Evolutionary conservation across 306 rosid species (phyloP).

Genomic region (Potentilla sterilis): DNA sequence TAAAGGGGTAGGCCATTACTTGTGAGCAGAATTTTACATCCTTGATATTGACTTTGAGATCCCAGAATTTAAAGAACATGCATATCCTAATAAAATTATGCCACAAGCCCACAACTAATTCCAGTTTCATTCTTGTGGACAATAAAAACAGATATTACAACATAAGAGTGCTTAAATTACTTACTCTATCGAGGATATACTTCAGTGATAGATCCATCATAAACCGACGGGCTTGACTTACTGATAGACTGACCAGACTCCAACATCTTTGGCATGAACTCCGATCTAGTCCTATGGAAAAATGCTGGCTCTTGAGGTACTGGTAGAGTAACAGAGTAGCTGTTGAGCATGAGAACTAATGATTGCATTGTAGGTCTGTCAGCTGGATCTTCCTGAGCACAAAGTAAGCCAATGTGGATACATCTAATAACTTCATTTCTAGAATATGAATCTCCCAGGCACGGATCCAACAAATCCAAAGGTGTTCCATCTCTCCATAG

Average conservation of each 20-base stretch:
- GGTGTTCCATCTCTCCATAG: constrained; percentile 3
- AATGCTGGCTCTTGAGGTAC: constrained; percentile 36
- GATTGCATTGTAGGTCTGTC: constrained; percentile 52
- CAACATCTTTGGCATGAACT: not conserved
- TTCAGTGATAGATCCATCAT: constrained; percentile 11
- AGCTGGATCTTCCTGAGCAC: constrained; percentile 46
- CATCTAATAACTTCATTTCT: constrained; percentile 43
- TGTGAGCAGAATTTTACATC: not conserved
- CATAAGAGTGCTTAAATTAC: not conserved
- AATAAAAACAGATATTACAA: not conserved
- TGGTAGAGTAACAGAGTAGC: constrained; percentile 33
- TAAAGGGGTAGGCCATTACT: not conserved
- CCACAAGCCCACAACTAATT: not conserved
- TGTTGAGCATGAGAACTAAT: constrained; percentile 42
- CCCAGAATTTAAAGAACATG: not conserved
- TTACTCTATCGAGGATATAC: constrained; percentile 11
- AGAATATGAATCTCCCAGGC: constrained; percentile 19
- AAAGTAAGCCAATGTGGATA: constrained; percentile 48
- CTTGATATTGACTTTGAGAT: not conserved
- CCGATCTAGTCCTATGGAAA: constrained; percentile 17
- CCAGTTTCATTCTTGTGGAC: not conserved
- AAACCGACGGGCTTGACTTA: not conserved
- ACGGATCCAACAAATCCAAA: constrained; percentile 34
- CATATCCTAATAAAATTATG: not conserved
- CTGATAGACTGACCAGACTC: not conserved